Percentiles rank a stretch among this genome's conserved stretches.
Conservation (phyloP, 805 yeast genomes). For the Cyberlindnera americana region DNA sequence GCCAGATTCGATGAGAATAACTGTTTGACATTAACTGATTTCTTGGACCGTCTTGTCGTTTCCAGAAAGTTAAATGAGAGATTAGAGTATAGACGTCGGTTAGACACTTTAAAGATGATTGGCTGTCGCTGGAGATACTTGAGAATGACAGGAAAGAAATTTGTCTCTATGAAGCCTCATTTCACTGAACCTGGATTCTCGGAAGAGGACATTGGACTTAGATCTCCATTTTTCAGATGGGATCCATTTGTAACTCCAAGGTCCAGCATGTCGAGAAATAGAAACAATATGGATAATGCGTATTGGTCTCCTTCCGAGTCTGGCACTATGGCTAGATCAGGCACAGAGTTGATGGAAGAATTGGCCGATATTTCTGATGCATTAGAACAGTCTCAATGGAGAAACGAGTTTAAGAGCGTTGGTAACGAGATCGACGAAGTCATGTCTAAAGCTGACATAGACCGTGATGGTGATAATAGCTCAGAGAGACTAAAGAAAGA, state of each 20-base stretch:
- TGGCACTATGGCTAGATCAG: not conserved
- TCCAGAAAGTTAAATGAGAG: slow-evolving; percentile 52
- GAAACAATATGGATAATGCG: slow-evolving; percentile 4
- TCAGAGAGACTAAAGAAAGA: not conserved
- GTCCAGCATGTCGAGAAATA: slow-evolving; percentile 1
- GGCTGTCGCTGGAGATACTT: slow-evolving; percentile 33
- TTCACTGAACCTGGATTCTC: not conserved
- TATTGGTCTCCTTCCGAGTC: slow-evolving; percentile 21
- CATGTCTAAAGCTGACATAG: not conserved
- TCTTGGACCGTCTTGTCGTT: slow-evolving; percentile 57
- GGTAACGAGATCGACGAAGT: slow-evolving; percentile 17
- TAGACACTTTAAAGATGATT: slow-evolving; percentile 35
- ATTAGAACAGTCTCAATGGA: slow-evolving; percentile 21
- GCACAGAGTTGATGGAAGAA: slow-evolving; percentile 13
- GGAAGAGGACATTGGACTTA: not conserved
- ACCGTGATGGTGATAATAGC: not conserved
- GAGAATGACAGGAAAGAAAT: slow-evolving; percentile 12
- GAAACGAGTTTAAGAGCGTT: slow-evolving; percentile 13
- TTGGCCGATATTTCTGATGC: slow-evolving; percentile 17
- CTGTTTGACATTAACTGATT: slow-evolving; percentile 71
- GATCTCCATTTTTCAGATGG: not conserved
- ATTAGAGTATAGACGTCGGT: slow-evolving; percentile 29
- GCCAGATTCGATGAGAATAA: slow-evolving; percentile 72
- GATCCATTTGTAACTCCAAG: slow-evolving; percentile 10
- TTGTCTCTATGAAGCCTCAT: slow-evolving; percentile 4